Percentiles rank a stretch among this genome's conserved stretches.
phyloP scores from a whole-genome alignment of 306 rosid species.

The Cicer cuneatum region DNA sequence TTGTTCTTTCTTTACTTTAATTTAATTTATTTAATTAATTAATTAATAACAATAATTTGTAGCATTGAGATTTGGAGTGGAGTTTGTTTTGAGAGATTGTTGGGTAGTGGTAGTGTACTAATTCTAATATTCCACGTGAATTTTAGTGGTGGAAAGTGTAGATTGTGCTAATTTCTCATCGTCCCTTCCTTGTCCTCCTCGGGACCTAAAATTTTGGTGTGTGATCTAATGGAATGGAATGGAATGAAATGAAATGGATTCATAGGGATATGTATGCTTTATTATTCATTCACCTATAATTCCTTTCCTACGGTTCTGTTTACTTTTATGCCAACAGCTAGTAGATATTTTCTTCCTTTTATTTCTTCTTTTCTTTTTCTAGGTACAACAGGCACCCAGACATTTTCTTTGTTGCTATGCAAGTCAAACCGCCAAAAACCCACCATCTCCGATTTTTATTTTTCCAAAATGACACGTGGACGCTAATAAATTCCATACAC shows the following conservation, averaged over 20 bases:
- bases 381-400: background rate
- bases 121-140: slow-evolving; percentile 3
- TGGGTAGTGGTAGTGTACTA: background rate
- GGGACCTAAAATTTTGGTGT: background rate
- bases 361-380: background rate
- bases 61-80: background rate
- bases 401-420: background rate
- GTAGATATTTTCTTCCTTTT: background rate
- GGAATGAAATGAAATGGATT: background rate
- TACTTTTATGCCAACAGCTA: slow-evolving; percentile 10
- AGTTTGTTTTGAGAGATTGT: background rate
- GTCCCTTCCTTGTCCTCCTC: too few relatives aligned
- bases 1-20: background rate
- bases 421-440: slow-evolving; percentile 14
- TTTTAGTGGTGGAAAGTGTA: background rate
- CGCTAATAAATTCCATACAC: background rate
- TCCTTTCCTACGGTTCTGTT: background rate
- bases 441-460: background rate
- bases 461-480: too few relatives aligned
- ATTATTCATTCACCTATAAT: slow-evolving; percentile 5
- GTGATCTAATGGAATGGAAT: background rate
- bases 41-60: background rate
- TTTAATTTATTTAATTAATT: too few relatives aligned
- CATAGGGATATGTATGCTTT: slow-evolving; percentile 29
- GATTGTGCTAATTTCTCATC: too few relatives aligned